Base-by-base conservation (phyloP, 139 green algal genomes). In the Chlamydomonas eustigma region DNA sequence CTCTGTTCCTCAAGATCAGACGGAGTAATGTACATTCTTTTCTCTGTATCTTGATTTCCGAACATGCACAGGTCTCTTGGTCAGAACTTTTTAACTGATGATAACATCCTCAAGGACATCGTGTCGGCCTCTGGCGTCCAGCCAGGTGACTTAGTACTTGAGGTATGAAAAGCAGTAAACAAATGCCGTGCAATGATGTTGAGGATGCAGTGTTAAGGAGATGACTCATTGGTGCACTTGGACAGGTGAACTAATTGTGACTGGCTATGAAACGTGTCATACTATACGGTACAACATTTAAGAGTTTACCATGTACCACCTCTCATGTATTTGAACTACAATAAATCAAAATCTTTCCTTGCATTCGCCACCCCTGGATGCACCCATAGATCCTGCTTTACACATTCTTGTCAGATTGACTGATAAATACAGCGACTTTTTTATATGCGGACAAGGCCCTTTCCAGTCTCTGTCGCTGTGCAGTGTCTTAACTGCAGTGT, bases 31-130 rank as follows among this genome's bases (percentile, higher is more conserved):
- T n/a, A n/a, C n/a, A n/a, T n/a, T 30, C 22, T 31, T 66, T 38
- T 12, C 51, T 24, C 0, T 31, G n/a, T 8, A 39, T 2, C 37
- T 5, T 38, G 37, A 22, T 51, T 2, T 5, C 24, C 31, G 36
- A 50, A 1, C 32, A 2, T 32, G 1, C 6, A 51, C 81, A 92
- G 87, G 80, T 92, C 84, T 0, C 77, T 97, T 5, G 93, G 94
- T 0, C 94, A 98, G 78, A 97, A 98, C 71, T 98, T 98, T 79
- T 51, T 97, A 58, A 89, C 90, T 8, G 89, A 96, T 51, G 89
- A 97, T 32, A 70, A 50, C 6, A 80, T 97, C 0, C 79, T 97
- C 50, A 4, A n/a, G 3, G 69, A 84, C 39, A 92, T 96, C 37
- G 86, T 93, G 3, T 51, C 77, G 25, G 83, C 89, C 5, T 85